A percentile compares a stretch with the other conserved stretches of the same genome.
Conservation (phyloP, 345 rosid genomes). For the Melaleuca quinquenervia region DNA sequence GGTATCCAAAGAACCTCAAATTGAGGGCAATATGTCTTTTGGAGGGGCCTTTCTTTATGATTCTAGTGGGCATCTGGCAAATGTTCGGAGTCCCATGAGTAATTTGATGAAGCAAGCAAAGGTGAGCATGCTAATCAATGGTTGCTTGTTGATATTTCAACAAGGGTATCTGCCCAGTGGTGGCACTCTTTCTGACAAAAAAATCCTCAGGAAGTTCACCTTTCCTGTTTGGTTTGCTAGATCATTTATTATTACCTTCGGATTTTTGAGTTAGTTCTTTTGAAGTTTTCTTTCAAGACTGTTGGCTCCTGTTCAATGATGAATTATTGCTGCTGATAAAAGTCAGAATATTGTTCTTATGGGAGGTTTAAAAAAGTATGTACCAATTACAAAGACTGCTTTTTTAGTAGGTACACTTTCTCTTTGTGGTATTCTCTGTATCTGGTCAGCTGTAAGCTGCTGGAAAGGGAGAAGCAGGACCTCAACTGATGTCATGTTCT, state of each 20-base stretch:
- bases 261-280: background rate
- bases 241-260: background rate
- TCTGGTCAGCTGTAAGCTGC: background rate
- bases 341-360: no score
- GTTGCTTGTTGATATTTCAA: background rate
- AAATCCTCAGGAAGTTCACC: background rate
- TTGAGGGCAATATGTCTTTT: conserved; percentile 32
- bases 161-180: no score
- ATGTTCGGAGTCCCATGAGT: conserved; percentile 23
- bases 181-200: no score
- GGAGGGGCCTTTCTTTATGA: conserved; percentile 31
- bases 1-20: conserved; percentile 35
- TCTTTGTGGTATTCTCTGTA: no score
- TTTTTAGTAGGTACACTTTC: no score
- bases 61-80: conserved; percentile 34
- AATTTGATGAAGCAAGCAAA: conserved; percentile 25
- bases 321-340: background rate
- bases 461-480: background rate
- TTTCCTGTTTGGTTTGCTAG: background rate
- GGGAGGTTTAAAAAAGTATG: no score
- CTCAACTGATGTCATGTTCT: background rate
- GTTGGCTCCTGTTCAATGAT: background rate
- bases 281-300: background rate
- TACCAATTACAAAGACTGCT: no score
- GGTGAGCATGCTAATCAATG: conserved; percentile 3